These are phyloP conservation scores for Ascochyta koolunga DNA, from an alignment of 2,329 filamentous ascomycete species.

Conservation along the genomic window DNA sequence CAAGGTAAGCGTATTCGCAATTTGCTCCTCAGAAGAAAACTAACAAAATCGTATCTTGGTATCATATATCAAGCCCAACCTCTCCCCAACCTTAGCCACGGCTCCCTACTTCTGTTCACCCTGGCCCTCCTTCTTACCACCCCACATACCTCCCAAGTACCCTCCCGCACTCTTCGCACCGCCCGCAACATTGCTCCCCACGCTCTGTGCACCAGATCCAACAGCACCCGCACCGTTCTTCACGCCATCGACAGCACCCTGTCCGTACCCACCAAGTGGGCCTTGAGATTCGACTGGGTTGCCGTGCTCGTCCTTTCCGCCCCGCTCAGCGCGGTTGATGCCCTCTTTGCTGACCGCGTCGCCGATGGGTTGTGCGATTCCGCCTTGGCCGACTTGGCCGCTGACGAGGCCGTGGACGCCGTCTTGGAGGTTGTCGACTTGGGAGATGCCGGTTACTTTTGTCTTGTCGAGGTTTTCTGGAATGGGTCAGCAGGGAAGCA, in stretches of 20 bases:
- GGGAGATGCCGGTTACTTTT: slow-evolving; percentile 70
- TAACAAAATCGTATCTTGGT: background rate
- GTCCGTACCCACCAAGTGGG: slow-evolving; percentile 41
- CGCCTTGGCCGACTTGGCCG: slow-evolving; percentile 71
- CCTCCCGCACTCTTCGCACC: slow-evolving; percentile 39
- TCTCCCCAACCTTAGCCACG: background rate
- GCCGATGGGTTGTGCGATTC: slow-evolving; percentile 68
- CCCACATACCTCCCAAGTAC: slow-evolving; percentile 29
- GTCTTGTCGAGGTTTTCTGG: slow-evolving; percentile 70
- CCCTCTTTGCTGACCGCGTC: slow-evolving; percentile 69
- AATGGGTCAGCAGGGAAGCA: background rate
- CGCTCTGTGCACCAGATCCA: background rate
- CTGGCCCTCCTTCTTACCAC: slow-evolving; percentile 29
- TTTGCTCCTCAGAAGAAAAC: background rate
- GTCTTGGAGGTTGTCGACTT: slow-evolving; percentile 73
- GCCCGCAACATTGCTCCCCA: background rate
- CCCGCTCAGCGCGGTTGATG: slow-evolving; percentile 67
- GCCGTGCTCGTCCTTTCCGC: slow-evolving; percentile 67
- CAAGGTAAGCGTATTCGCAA: background rate
- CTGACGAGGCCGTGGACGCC: slow-evolving; percentile 67
- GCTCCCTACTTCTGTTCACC: slow-evolving; percentile 25
- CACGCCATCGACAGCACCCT: slow-evolving; percentile 40
- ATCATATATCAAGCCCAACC: background rate
- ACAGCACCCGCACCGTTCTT: slow-evolving; percentile 35
- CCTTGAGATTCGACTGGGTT: slow-evolving; percentile 49